These are phyloP conservation scores for Petasospora fabianii DNA, from an alignment of 1,139 yeast species.

Conservation along the genomic window DNA sequence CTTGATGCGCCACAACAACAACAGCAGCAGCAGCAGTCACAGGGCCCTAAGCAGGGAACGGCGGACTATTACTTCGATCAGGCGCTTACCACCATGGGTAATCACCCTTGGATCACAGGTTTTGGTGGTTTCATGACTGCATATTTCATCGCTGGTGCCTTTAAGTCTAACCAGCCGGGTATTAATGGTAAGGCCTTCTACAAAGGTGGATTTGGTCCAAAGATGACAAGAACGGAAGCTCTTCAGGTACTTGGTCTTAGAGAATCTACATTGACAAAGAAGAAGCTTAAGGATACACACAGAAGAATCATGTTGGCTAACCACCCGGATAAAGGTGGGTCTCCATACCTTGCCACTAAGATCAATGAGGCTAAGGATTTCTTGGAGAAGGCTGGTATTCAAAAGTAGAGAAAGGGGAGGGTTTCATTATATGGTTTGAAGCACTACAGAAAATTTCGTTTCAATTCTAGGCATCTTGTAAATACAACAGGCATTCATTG, in stretches of 20 bases:
- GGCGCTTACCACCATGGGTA: constrained; percentile 58
- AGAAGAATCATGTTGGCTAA: constrained; percentile 89
- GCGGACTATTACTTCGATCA: constrained; percentile 69
- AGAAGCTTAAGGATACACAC: constrained; percentile 86
- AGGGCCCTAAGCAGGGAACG: constrained; percentile 28
- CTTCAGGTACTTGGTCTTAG: constrained; percentile 80
- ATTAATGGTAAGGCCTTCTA: constrained; percentile 66
- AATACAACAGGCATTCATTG: too few species aligned
- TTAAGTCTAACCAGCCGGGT: constrained; percentile 66
- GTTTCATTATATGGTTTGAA: too few species aligned
- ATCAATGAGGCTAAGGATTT: constrained; percentile 96
- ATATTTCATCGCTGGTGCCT: constrained; percentile 64
- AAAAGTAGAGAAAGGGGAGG: constrained; percentile 15
- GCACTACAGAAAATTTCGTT: too few species aligned
- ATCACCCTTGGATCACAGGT: constrained; percentile 75
- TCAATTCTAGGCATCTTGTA: too few species aligned
- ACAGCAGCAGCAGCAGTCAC: constrained; percentile 35
- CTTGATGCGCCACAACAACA: constrained; percentile 10
- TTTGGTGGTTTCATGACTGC: constrained; percentile 65
- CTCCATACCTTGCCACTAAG: constrained; percentile 92
- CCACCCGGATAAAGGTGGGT: constrained; percentile 98
- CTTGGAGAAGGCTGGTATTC: constrained; percentile 73
- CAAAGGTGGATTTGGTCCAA: constrained; percentile 86
- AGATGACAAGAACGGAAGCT: constrained; percentile 91
- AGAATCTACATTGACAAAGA: constrained; percentile 71